Percentiles rank a stretch among this genome's conserved stretches.
phyloP scores from a whole-genome alignment of 2,329 filamentous ascomycete genomes.

The Tolypocladium inflatum region DNA sequence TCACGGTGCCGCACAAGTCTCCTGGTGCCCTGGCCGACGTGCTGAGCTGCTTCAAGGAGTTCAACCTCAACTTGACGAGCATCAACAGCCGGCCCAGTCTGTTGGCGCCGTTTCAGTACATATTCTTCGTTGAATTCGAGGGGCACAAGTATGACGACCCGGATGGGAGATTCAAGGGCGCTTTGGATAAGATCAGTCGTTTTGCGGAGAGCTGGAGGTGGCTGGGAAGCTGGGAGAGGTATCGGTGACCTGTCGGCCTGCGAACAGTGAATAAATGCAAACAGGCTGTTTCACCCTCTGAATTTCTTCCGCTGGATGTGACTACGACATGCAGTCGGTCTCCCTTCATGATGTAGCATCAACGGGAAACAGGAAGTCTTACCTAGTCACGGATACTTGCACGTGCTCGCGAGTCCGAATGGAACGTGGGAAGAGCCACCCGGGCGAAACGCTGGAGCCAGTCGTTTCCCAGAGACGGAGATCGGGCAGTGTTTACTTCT shows the following conservation, averaged over 20 bases:
- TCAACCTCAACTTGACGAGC: constrained; percentile 74
- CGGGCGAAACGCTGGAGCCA: too few relatives aligned
- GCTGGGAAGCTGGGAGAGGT: constrained; percentile 56
- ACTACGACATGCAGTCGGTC: not conserved
- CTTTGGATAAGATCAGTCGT: constrained; percentile 46
- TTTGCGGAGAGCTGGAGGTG: constrained; percentile 57
- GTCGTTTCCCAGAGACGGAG: too few relatives aligned
- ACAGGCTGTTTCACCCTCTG: not conserved
- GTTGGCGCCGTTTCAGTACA: constrained; percentile 71
- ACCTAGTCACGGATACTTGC: too few relatives aligned
- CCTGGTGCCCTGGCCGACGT: constrained; percentile 79
- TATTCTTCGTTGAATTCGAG: constrained; percentile 90
- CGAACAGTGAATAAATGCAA: not conserved
- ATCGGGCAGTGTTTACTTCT: not conserved
- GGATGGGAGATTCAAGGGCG: constrained; percentile 48
- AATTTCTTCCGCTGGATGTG: not conserved
- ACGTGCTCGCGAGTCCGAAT: not conserved
- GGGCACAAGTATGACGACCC: constrained; percentile 44
- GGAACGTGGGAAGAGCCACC: not conserved
- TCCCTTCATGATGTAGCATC: not conserved
- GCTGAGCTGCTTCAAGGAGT: constrained; percentile 65
- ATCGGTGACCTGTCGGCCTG: constrained; percentile 12
- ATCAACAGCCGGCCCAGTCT: constrained; percentile 82
- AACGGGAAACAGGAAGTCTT: too few relatives aligned
- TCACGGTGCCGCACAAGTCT: constrained; percentile 67